phyloP scores from a whole-genome alignment of 2,329 filamentous ascomycete species.

The Ceratocystis eucalypticola region DNA sequence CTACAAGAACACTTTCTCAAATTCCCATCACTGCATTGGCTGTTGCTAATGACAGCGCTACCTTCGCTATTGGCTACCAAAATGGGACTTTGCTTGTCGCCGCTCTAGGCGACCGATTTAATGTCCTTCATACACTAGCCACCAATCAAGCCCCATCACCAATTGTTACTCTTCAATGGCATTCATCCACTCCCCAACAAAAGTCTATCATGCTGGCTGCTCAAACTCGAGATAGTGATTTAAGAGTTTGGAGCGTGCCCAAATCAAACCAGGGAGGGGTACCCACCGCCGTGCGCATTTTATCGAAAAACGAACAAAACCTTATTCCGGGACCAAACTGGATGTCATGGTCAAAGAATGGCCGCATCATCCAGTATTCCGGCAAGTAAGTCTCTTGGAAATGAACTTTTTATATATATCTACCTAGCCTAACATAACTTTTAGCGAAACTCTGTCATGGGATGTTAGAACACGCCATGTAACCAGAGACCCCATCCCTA shows the following conservation, averaged over 20 bases:
- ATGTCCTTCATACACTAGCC: conserved; percentile 81
- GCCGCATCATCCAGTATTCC: conserved; percentile 81
- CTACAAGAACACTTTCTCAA: conserved; percentile 74
- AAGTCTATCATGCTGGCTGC: conserved; percentile 97
- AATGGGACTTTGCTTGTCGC: conserved; percentile 91
- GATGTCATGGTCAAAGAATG: conserved; percentile 98
- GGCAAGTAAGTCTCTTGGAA: conserved; percentile 63
- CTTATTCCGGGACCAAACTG: conserved; percentile 68
- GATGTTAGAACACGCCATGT: conserved; percentile 97
- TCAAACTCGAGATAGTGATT: conserved; percentile 79
- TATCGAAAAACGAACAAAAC: conserved; percentile 56
- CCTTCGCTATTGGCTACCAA: conserved; percentile 94
- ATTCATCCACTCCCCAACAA: conserved; percentile 87
- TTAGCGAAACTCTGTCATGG: conserved; percentile 71
- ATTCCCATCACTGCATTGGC: conserved; percentile 91
- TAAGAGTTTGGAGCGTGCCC: conserved; percentile 91
- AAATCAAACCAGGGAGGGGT: conserved; percentile 62
- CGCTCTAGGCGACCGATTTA: conserved; percentile 79
- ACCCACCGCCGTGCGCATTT: conserved; percentile 75
- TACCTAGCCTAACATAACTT: conserved; percentile 15
- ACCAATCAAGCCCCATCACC: conserved; percentile 74
- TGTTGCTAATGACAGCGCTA: conserved; percentile 76
- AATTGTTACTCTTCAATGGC: conserved; percentile 80
- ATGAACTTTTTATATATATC: no score
- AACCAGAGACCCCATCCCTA: conserved; percentile 77